Percentiles rank a stretch among this genome's conserved stretches.
phyloP scores from a whole-genome alignment of 352 stramenopile species.

The Phytophthora tubulina region DNA sequence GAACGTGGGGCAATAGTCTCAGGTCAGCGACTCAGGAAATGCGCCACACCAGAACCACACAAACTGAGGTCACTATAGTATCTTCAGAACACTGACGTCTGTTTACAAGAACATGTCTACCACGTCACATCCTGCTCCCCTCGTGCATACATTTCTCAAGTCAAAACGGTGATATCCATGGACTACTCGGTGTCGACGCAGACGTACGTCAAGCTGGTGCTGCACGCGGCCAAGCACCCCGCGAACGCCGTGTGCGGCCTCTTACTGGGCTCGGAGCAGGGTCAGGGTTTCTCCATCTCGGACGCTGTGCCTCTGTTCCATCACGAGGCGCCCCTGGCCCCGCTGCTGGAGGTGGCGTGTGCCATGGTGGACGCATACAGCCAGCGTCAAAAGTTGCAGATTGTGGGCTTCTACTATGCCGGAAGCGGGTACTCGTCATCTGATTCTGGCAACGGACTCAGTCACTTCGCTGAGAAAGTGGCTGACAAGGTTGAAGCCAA shows the following conservation, averaged over 20 bases:
- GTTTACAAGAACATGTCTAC: slow-evolving; percentile 29
- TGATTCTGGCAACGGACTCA: slow-evolving; percentile 50
- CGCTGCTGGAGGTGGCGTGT: slow-evolving; percentile 73
- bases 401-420: slow-evolving; percentile 78
- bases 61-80: slow-evolving; percentile 23
- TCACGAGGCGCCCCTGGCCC: slow-evolving; percentile 72
- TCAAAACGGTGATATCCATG: slow-evolving; percentile 15
- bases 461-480: slow-evolving; percentile 68
- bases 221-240: slow-evolving; percentile 76
- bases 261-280: slow-evolving; percentile 64
- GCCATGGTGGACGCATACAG: slow-evolving; percentile 73
- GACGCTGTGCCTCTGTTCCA: slow-evolving; percentile 86
- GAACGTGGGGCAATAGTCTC: not conserved
- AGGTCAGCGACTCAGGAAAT: slow-evolving; percentile 14
- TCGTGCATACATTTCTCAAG: slow-evolving; percentile 25
- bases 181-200: slow-evolving; percentile 73
- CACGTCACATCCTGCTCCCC: slow-evolving; percentile 2
- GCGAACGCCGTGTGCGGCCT: slow-evolving; percentile 58
- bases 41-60: slow-evolving; percentile 34
- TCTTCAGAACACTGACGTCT: slow-evolving; percentile 9
- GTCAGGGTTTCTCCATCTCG: slow-evolving; percentile 54
- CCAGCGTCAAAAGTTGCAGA: slow-evolving; percentile 53
- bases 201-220: slow-evolving; percentile 80
- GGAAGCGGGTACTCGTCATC: slow-evolving; percentile 42
- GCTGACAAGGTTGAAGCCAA: slow-evolving; percentile 76